These are phyloP conservation scores for Begonia masoniana DNA, from an alignment of 306 rosid species.

Conservation along the genomic window DNA sequence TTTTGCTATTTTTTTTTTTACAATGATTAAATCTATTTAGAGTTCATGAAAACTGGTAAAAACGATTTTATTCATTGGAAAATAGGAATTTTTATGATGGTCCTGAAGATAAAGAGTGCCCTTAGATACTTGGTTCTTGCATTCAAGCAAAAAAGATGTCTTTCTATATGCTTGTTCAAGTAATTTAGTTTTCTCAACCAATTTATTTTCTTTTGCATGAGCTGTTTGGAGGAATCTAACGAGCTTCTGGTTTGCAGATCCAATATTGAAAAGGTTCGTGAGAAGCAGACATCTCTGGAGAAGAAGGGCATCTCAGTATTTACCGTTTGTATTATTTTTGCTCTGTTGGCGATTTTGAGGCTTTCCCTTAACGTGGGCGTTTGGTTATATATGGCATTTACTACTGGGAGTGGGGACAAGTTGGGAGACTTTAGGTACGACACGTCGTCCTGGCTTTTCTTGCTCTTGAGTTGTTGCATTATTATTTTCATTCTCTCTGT, in stretches of 20 bases:
- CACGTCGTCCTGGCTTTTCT: conserved; percentile 53
- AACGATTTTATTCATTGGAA: no score
- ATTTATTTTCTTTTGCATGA: no score
- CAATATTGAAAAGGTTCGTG: conserved; percentile 47
- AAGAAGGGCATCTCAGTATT: conserved; percentile 43
- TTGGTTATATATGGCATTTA: conserved; percentile 23
- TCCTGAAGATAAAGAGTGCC: no score
- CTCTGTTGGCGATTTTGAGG: conserved; percentile 34
- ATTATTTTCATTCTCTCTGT: conserved; percentile 28
- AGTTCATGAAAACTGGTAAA: no score
- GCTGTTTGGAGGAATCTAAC: background rate
- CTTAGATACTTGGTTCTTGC: no score
- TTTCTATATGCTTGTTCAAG: no score
- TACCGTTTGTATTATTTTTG: conserved; percentile 43
- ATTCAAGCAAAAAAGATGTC: no score
- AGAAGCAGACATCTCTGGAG: conserved; percentile 56
- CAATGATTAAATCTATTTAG: no score
- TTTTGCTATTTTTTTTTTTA: no score
- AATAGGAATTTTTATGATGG: no score
- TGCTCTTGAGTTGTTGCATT: conserved; percentile 50
- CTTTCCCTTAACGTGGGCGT: conserved; percentile 28
- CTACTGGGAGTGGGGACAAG: conserved; percentile 15
- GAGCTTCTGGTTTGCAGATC: conserved; percentile 30
- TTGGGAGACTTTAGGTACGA: conserved; percentile 52
- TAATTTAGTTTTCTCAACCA: no score